Evolutionary conservation across 371 early-diverging fungal species (phyloP), one percentile per base, ranked within the genome.

Genomic region (Mortierella sp.): DNA sequence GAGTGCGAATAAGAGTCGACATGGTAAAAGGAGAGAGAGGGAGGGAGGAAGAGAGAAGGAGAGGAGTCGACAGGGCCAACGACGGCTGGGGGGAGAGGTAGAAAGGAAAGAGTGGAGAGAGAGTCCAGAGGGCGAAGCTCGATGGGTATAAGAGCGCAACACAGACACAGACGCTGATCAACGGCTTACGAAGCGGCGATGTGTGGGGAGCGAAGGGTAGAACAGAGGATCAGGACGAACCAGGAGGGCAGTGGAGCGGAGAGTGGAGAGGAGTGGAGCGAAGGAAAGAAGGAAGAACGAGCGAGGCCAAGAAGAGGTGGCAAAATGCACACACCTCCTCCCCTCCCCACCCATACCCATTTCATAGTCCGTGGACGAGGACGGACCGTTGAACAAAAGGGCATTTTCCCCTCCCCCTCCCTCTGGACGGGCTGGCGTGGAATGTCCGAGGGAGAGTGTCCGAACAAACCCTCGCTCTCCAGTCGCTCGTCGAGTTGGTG

Each of bases 1-100:
- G 61, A 2, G n/a, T 52, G 56, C 67, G 67, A 50, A 63, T 42
- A 43, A 66, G 62, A 58, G 72, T 52, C 54, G 74, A 64, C 67
- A 67, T 63, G 46, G 50, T 23, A 47, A 14, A 48, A 48, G 47
- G 50, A 38, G 48, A 24, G 55, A 57, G 28, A 51, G 42, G n/a
- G 41, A 26, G 47, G 24, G 54, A 21, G 58, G 31, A 26, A 58
- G 42, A 16, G 34, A 60, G 18, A 42, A 31, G 6, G 38, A 56
- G 41, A n/a, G n/a, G n/a, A n/a, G n/a, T n/a, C n/a, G 24, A 28
- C 21, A 28, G 46, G 41, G 48, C 23, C 16, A 58, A 9, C n/a
- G 18, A 23, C 6, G 46, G 6, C n/a, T 46, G 19, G 19, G 19
- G 19, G 46, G 18, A 19, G 19, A 19, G 19, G 46, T 19, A n/a